Base-by-base conservation (phyloP, 2,329 filamentous ascomycete genomes). In the Ophiobolus disseminans region DNA sequence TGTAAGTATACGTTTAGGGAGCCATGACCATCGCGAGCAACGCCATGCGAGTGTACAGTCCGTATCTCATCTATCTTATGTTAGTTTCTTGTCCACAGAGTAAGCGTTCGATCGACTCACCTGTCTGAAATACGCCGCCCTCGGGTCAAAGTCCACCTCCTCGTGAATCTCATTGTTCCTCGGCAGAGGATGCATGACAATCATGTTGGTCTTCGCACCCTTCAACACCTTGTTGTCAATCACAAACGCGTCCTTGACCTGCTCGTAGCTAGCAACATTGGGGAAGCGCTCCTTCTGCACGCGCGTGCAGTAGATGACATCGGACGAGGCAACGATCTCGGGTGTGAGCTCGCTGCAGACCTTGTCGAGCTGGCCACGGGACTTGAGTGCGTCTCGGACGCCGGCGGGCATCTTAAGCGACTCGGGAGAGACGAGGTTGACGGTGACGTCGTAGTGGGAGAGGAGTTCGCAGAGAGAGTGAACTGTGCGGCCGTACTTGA, bases 81-180 rank as follows among this genome's bases (percentile, higher is more conserved):
- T 86, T 74, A 85, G 80, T 59, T 58, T 46, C 35, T 13, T 17
- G 35, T 19, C 1, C 8, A 14, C n/a, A 2, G 5, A 1, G 5
- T 28, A 21, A 25, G 39, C 31, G 3, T 4, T 13, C 1, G 10
- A 13, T 8, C 5, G 16, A 66, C 89, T 86, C 78, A 96, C 93
- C 89, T 99, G 94, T 89, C 94, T 86, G 78, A 99, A 99, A 80
- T 99, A 99, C 46, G 94, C 93, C 50, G 94, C 94, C 64, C 94
- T 81, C 73, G 95, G 91, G 78, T 99, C 94, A 78, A 95, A 96
- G 76, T 99, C 94, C 39, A 99, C 91, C 79, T 99, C 94, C 76
- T 95, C 91, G 25, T 87, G 86, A 70, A 99, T 87, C 82, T 99
- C 94, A 60, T 88, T 86, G 69, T 97, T 97, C 68, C 94, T 84